Conservation (phyloP, 2,329 filamentous ascomycete genomes). For the Beauveria brongniartii region DNA sequence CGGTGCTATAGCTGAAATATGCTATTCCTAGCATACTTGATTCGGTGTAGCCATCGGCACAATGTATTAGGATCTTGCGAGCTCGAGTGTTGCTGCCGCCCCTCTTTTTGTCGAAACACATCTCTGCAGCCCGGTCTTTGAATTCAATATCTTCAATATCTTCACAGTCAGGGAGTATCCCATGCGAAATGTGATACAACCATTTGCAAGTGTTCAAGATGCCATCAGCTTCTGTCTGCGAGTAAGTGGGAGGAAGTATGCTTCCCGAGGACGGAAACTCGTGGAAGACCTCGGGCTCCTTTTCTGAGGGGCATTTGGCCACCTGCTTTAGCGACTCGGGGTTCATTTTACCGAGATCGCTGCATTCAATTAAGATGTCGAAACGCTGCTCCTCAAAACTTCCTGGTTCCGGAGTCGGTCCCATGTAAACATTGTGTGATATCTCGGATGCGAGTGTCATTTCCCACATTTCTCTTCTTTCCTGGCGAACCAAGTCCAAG, state of each 20-base stretch:
- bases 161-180: conserved; percentile 35
- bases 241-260: conserved; percentile 76
- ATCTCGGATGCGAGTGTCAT: conserved; percentile 92
- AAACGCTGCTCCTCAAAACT: conserved; percentile 54
- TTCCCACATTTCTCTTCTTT: conserved; percentile 82
- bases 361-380: conserved; percentile 83
- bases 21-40: conserved; percentile 81
- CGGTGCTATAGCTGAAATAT: conserved; percentile 89
- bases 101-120: conserved; percentile 23
- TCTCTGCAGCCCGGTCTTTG: conserved; percentile 17
- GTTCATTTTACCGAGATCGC: conserved; percentile 72
- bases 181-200: conserved; percentile 78
- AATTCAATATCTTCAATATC: conserved; percentile 17
- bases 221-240: conserved; percentile 72
- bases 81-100: conserved; percentile 22
- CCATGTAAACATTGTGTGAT: conserved; percentile 80
- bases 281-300: conserved; percentile 25
- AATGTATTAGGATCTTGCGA: conserved; percentile 79
- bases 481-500: conserved; percentile 83
- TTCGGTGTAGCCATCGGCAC: conserved; percentile 93
- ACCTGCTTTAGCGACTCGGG: conserved; percentile 56
- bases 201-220: conserved; percentile 82
- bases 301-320: conserved; percentile 44
- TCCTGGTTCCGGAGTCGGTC: conserved; percentile 69
- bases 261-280: conserved; percentile 95